Base-by-base conservation (phyloP, 106 monocot species). In the Posidonia australis region DNA sequence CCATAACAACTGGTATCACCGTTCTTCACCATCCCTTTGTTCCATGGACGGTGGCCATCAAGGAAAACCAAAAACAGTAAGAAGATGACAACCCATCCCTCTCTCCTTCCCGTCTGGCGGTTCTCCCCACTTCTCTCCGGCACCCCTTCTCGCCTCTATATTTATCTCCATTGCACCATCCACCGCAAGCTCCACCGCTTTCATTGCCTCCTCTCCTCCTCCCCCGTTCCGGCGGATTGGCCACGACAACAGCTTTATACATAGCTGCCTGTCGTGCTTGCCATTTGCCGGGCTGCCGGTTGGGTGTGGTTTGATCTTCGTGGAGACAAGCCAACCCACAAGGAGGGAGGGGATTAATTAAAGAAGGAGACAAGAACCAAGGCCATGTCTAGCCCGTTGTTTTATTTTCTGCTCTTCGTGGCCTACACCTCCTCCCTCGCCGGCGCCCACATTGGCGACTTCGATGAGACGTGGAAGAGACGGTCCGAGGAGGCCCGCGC, bases 381-480 rank as follows among this genome's bases (percentile, higher is more conserved):
- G 36, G 7, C 36, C 36, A 36, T 36, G 19, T 1, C 54, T 51
- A 51, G 51, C 9, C 22, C 3, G 10, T 24, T 54, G 22, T 2
- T 54, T 24, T 54, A 4, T 24, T 18, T 54, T 3, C 0, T 54
- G 19, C 3, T 54, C 1, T 54, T 14, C 54, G 6, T 54, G 54
- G 54, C 24, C 17, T 54, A 20, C 17, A 3, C 19, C 23, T 20
- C 19, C 23, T 24, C 24, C 21, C 9, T 24, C 22, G 54, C 36
- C 36, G 36, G 9, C 22, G 70, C 77, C 53, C 14, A 65, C 53
- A 67, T 72, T 47, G 54, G 43, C 0, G 76, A 76, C 18, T 68
- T 79, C 29, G 79, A 86, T 44, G 79, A 82, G 14, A 70, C 78
- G 60, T 86, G 86, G 86, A 54, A 43, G 31, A 57, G 70, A 48